Percentiles rank a stretch among this genome's conserved stretches.
phyloP scores from a whole-genome alignment of 108 stramenopile species.

The Nannochloropsis oceanica region DNA sequence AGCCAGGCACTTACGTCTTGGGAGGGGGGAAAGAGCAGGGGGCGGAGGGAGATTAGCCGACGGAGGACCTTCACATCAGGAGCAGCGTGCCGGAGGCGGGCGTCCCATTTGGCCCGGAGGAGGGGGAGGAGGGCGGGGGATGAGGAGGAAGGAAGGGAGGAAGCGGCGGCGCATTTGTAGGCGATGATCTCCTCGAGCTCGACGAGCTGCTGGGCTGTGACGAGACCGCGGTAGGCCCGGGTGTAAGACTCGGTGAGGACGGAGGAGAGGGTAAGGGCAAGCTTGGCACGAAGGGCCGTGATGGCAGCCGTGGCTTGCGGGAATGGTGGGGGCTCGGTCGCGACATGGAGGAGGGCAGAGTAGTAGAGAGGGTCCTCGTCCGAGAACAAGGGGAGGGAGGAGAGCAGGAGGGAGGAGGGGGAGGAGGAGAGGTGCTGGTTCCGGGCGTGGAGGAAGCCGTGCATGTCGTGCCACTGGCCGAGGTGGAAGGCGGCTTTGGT shows the following conservation, averaged over 20 bases:
- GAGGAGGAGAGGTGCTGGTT: neutral
- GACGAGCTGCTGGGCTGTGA: slow-evolving; percentile 27
- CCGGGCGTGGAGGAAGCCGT: neutral
- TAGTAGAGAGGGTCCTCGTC: neutral
- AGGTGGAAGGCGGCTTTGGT: neutral
- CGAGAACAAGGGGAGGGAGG: neutral
- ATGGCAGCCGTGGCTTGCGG: neutral
- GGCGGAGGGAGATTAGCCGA: neutral
- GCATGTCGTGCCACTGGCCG: neutral
- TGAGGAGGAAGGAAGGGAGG: neutral
- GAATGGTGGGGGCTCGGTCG: neutral
- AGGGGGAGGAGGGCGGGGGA: neutral
- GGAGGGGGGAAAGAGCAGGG: neutral
- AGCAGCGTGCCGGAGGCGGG: neutral
- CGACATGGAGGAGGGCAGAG: neutral
- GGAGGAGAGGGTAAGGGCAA: slow-evolving; percentile 4
- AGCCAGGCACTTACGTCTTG: neutral
- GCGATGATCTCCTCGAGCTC: slow-evolving; percentile 38
- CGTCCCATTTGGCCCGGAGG: neutral
- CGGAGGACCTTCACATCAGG: neutral
- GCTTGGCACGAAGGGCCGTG: neutral
- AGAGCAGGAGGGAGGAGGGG: neutral
- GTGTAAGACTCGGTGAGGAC: slow-evolving; percentile 32
- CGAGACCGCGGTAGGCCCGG: slow-evolving; percentile 22
- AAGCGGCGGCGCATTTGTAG: neutral